phyloP scores from a whole-genome alignment of 208 protist genomes.

The Naegleria fowleri region DNA sequence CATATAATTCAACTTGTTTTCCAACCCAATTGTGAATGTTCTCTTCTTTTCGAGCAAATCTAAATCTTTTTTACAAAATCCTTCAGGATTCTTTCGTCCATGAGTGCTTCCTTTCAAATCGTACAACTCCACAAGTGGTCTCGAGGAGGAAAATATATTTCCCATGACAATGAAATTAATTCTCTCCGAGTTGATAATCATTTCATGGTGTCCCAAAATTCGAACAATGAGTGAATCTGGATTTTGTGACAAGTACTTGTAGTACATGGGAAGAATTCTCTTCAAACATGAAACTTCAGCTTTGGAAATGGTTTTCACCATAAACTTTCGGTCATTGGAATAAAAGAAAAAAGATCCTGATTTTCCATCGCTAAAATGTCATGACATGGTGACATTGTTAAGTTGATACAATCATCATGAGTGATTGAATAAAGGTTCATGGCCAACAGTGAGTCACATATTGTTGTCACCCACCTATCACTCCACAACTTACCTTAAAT shows the following conservation, averaged over 20 bases:
- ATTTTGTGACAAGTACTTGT: neutral
- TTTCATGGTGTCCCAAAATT: neutral
- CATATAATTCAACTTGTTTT: neutral
- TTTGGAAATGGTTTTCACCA: neutral
- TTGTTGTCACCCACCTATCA: no score
- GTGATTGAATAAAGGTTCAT: no score
- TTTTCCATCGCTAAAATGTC: neutral
- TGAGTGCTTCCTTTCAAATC: conserved; percentile 23
- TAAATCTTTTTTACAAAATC: conserved; percentile 22
- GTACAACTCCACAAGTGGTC: neutral
- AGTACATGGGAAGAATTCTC: neutral
- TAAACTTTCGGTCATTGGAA: neutral
- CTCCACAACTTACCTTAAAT: no score
- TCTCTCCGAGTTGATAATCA: neutral
- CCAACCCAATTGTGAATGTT: neutral
- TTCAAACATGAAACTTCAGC: neutral
- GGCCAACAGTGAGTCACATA: no score
- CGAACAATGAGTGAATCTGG: neutral
- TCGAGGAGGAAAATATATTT: neutral
- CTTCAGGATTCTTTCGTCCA: neutral
- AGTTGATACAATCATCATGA: no score
- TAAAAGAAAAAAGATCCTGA: neutral
- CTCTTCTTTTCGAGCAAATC: neutral
- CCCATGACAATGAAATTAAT: neutral
- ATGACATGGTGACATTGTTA: no score